These are phyloP conservation scores for Saccharomyces hybrid DNA, from an alignment of 1,139 yeast species.

Conservation along the genomic window DNA sequence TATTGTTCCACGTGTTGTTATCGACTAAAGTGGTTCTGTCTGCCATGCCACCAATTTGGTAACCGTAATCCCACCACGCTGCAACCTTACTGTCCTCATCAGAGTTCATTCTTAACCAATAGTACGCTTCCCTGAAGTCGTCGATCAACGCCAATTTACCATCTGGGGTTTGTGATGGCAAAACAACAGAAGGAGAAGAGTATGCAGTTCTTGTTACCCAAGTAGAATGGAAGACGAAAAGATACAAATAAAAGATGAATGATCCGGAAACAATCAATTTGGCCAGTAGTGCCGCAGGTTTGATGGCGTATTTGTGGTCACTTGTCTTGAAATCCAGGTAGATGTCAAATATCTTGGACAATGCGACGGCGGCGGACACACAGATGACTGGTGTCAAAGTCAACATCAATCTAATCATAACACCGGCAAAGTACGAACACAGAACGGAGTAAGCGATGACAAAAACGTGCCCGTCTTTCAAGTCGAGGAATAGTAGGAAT, in stretches of 20 bases:
- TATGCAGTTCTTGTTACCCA: conserved; percentile 97
- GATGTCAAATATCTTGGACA: conserved; percentile 76
- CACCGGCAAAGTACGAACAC: conserved; percentile 97
- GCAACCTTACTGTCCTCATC: conserved; percentile 91
- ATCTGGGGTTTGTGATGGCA: conserved; percentile 73
- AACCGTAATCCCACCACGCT: conserved; percentile 99
- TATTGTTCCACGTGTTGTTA: conserved; percentile 98
- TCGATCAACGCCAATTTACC: conserved; percentile 84
- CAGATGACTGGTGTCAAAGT: conserved; percentile 95
- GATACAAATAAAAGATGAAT: conserved; percentile 63
- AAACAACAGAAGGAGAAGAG: conserved; percentile 95
- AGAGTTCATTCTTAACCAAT: conserved; percentile 98
- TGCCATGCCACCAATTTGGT: conserved; percentile 99
- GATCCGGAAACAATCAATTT: conserved; percentile 53
- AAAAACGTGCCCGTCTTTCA: conserved; percentile 87
- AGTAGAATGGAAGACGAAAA: conserved; percentile 91
- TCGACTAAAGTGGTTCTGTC: conserved; percentile 97
- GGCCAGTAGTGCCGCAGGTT: conserved; percentile 11
- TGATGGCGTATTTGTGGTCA: conserved; percentile 4
- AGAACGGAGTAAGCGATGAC: conserved; percentile 83
- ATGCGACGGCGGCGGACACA: conserved; percentile 81
- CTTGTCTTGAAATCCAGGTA: conserved; percentile 53
- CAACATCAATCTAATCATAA: conserved; percentile 96
- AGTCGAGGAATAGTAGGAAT: conserved; percentile 80
- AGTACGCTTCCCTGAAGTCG: conserved; percentile 97